Evolutionary conservation across 345 rosid genomes (phyloP).

Genomic region (Populus ilicifolia): DNA sequence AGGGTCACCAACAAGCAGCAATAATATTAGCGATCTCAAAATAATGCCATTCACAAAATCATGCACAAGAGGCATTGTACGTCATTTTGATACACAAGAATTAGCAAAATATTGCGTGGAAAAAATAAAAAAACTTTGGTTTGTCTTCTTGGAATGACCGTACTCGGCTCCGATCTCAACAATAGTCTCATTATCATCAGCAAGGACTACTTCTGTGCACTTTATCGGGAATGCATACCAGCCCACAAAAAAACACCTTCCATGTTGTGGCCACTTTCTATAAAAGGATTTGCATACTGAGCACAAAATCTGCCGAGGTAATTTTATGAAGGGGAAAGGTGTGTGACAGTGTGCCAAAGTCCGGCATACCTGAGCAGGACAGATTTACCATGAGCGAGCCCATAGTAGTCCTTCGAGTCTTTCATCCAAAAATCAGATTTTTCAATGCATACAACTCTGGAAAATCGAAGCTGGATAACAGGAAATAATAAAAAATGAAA

Average conservation of each 20-base stretch:
- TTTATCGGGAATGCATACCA: slow-evolving; percentile 74
- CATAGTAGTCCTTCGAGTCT: slow-evolving; percentile 93
- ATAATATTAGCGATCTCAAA: background rate
- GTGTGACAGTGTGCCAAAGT: background rate
- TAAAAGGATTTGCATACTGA: background rate
- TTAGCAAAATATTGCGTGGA: background rate
- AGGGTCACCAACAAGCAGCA: slow-evolving; percentile 1
- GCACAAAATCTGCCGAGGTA: background rate
- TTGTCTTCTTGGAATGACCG: slow-evolving; percentile 76
- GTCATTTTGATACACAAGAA: background rate
- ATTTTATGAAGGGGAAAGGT: background rate
- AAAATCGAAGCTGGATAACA: slow-evolving; percentile 59
- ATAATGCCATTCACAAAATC: background rate
- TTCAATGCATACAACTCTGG: slow-evolving; percentile 79
- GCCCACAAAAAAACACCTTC: slow-evolving; percentile 5
- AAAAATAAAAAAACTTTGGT: slow-evolving; percentile 58
- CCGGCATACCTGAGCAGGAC: slow-evolving; percentile 62
- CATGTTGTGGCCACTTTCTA: background rate
- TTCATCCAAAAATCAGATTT: slow-evolving; percentile 82
- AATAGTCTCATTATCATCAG: slow-evolving; percentile 71
- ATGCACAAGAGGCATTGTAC: background rate
- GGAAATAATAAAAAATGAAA: background rate
- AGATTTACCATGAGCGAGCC: slow-evolving; percentile 95
- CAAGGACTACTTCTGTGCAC: slow-evolving; percentile 62
- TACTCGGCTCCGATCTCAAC: slow-evolving; percentile 75